phyloP scores from a whole-genome alignment of 1,139 yeast species.

The Candida pseudocylindracea region DNA sequence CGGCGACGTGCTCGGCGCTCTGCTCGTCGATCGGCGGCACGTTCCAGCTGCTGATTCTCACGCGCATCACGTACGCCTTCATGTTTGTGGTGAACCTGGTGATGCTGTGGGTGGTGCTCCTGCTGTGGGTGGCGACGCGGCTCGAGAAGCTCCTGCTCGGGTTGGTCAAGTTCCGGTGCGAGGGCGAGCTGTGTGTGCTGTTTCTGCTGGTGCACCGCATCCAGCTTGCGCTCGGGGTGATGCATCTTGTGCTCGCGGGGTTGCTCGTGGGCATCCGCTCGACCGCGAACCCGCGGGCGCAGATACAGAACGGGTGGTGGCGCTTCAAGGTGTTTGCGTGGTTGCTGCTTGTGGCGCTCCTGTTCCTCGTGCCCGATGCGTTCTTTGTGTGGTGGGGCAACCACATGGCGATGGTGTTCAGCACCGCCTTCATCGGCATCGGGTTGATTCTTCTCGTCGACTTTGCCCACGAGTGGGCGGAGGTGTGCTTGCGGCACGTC shows the following conservation, averaged over 20 bases:
- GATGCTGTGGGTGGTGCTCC: constrained; percentile 76
- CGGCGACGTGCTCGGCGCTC: constrained; percentile 1
- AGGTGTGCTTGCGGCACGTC: constrained; percentile 75
- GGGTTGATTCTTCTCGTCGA: constrained; percentile 84
- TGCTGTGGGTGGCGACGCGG: constrained; percentile 59
- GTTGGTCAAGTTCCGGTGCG: constrained; percentile 31
- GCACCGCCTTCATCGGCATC: constrained; percentile 68
- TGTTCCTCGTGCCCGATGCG: constrained; percentile 64
- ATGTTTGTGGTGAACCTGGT: constrained; percentile 59
- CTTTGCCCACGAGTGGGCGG: constrained; percentile 99
- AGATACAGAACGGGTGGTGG: constrained; percentile 87
- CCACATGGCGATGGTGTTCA: constrained; percentile 64
- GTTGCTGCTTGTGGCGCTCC: constrained; percentile 28
- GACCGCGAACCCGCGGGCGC: constrained; percentile 59
- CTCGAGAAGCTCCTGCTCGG: constrained; percentile 59
- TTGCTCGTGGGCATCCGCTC: constrained; percentile 55
- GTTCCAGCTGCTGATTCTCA: constrained; percentile 38
- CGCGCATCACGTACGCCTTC: constrained; percentile 65
- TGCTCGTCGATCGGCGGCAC: constrained; percentile 29
- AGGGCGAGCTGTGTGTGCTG: constrained; percentile 75
- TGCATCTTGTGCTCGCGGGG: constrained; percentile 54
- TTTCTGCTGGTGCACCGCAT: constrained; percentile 85
- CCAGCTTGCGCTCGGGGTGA: constrained; percentile 66
- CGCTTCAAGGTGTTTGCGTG: constrained; percentile 46
- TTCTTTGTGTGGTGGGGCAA: constrained; percentile 86